phyloP scores from a whole-genome alignment of 176 grass and related monocot species.

The Rhynchospora breviuscula region DNA sequence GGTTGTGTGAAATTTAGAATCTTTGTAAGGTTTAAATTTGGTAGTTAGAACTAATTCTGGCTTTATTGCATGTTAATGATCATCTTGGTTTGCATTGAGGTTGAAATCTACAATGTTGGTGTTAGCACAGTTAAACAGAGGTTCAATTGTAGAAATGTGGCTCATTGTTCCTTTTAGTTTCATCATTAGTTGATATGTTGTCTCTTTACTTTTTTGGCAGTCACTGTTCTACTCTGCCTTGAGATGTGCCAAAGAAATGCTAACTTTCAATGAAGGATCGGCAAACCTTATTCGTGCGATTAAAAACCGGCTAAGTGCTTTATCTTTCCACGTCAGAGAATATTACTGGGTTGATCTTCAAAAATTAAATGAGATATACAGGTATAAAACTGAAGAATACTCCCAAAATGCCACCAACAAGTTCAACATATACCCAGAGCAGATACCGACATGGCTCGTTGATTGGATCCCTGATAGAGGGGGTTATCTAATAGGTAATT shows the following conservation, averaged over 20 bases:
- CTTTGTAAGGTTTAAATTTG: background rate
- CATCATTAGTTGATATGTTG: background rate
- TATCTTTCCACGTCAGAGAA: conserved; percentile 42
- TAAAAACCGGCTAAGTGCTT: conserved; percentile 31
- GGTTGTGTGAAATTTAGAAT: background rate
- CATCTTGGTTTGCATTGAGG: background rate
- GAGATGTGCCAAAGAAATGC: conserved; percentile 37
- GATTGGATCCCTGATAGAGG: conserved; percentile 38
- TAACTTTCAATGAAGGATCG: conserved; percentile 31
- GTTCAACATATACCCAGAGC: conserved; percentile 48
- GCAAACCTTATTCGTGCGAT: conserved; percentile 33
- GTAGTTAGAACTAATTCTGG: background rate
- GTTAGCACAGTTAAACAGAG: background rate
- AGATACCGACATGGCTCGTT: conserved; percentile 41
- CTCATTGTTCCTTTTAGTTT: conserved; percentile 9
- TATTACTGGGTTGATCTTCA: conserved; percentile 46
- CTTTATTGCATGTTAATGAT: background rate
- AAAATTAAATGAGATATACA: conserved; percentile 45
- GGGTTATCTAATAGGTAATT: conserved; percentile 40
- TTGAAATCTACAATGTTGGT: background rate
- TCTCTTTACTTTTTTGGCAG: conserved; percentile 19
- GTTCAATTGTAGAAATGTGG: background rate
- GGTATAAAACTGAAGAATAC: conserved; percentile 43
- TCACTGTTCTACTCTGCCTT: conserved; percentile 41
- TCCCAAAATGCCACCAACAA: conserved; percentile 44